Percentiles rank a stretch among this genome's conserved stretches.
These are phyloP conservation scores for Cercophora scortea DNA, from an alignment of 495 filamentous ascomycete genomes.

Conservation along the genomic window DNA sequence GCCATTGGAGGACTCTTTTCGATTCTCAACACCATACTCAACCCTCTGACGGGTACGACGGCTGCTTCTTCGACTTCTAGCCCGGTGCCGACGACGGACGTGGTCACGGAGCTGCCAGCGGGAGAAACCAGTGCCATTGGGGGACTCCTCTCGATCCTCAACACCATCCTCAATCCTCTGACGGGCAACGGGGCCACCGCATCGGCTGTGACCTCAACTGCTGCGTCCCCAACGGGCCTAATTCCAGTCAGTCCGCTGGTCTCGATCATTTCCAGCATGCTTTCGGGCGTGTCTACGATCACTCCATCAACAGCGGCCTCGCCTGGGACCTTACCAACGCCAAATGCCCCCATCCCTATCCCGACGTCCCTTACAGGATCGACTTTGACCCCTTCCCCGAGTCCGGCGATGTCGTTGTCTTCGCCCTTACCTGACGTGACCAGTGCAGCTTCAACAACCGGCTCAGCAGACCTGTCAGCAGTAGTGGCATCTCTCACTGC, in stretches of 20 bases:
- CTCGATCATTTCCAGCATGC: neutral
- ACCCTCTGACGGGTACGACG: neutral
- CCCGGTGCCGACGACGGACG: neutral
- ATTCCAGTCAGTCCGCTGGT: neutral
- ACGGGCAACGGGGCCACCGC: neutral
- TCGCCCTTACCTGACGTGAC: conserved; percentile 2
- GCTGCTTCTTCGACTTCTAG: neutral
- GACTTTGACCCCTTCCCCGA: neutral
- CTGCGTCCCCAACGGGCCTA: too few species aligned
- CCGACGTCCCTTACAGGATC: neutral
- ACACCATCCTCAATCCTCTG: neutral
- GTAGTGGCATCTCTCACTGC: conserved; percentile 1
- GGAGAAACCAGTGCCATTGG: neutral
- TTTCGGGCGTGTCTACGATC: neutral
- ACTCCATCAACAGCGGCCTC: neutral
- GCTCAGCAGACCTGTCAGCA: neutral
- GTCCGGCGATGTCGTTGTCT: conserved; percentile 2
- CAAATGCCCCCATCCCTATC: neutral
- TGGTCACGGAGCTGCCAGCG: neutral
- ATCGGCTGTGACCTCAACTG: too few species aligned
- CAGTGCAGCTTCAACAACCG: neutral
- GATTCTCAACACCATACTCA: conserved; percentile 1
- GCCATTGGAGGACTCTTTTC: conserved; percentile 6
- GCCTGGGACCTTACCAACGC: neutral
- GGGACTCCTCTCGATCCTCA: conserved; percentile 5